These are phyloP conservation scores for Gentiana straminea DNA, from an alignment of 257 asterid genomes.

Conservation along the genomic window DNA sequence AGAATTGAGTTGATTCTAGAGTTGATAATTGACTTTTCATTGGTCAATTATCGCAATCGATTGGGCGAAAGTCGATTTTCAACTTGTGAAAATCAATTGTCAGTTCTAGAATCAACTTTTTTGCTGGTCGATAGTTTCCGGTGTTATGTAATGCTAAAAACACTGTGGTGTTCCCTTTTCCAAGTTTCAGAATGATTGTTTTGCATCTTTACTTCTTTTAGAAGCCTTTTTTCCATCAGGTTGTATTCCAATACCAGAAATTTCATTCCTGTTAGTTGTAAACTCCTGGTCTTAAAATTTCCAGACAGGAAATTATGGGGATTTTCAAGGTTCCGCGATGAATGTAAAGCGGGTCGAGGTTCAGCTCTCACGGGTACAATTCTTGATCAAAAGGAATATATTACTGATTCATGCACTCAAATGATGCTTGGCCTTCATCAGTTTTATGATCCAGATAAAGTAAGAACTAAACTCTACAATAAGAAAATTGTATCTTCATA, in stretches of 20 bases:
- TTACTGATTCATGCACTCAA: slow-evolving; percentile 44
- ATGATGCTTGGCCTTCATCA: slow-evolving; percentile 52
- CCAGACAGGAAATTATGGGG: slow-evolving; percentile 46
- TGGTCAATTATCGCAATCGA: too few species aligned
- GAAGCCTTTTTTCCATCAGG: not conserved
- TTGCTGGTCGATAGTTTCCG: too few species aligned
- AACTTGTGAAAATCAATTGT: too few species aligned
- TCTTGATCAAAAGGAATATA: slow-evolving; percentile 53
- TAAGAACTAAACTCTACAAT: slow-evolving; percentile 10
- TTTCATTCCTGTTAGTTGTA: not conserved
- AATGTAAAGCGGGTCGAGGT: slow-evolving; percentile 40
- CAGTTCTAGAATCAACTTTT: too few species aligned
- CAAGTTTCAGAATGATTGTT: not conserved
- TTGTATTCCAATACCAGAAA: slow-evolving; percentile 2
- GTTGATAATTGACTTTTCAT: too few species aligned
- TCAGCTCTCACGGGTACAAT: slow-evolving; percentile 39
- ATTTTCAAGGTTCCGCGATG: slow-evolving; percentile 40
- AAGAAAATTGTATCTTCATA: not conserved
- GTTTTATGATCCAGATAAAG: slow-evolving; percentile 53
- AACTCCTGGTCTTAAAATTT: not conserved
- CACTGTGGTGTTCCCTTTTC: too few species aligned
- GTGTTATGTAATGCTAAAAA: too few species aligned
- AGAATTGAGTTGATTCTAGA: too few species aligned
- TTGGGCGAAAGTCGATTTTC: too few species aligned
- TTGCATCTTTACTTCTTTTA: not conserved